Conservation (phyloP, 2,329 filamentous ascomycete species). For the Raffaelea deltoideospora region DNA sequence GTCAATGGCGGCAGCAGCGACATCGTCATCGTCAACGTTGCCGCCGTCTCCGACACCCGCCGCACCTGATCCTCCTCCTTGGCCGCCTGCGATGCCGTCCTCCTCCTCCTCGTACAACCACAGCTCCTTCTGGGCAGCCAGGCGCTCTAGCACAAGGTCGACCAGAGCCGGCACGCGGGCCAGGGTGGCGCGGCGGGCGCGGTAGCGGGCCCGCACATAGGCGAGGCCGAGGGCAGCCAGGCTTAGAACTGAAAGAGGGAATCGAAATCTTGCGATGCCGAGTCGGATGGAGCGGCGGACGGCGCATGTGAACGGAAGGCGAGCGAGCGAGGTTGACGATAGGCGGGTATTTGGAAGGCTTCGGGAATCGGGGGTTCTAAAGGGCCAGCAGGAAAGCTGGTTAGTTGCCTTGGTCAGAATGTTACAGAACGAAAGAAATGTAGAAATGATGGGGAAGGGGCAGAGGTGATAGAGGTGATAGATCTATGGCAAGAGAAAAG, state of each 20-base stretch:
- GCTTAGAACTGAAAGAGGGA: constrained; percentile 59
- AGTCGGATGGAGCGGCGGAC: constrained; percentile 63
- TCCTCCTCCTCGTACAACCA: constrained; percentile 35
- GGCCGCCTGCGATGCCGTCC: too few species aligned
- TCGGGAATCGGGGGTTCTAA: constrained; percentile 55
- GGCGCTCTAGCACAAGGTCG: constrained; percentile 64
- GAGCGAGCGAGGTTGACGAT: constrained; percentile 78
- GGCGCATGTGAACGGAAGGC: constrained; percentile 74
- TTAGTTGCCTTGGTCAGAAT: constrained; percentile 51
- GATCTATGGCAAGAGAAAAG: constrained; percentile 1
- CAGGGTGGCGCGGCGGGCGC: constrained; percentile 47
- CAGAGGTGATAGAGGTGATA: neutral
- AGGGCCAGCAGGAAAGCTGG: constrained; percentile 59
- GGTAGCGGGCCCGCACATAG: constrained; percentile 52
- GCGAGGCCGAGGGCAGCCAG: constrained; percentile 30
- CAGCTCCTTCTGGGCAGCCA: constrained; percentile 71
- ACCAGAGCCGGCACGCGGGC: constrained; percentile 72
- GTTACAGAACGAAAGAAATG: constrained; percentile 5
- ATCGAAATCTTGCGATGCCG: constrained; percentile 74
- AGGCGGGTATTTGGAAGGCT: constrained; percentile 48
- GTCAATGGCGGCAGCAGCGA: constrained; percentile 26
- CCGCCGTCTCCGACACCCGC: neutral
- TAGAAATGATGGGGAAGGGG: too few species aligned
- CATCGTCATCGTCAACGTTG: constrained; percentile 41
- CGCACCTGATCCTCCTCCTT: too few species aligned